Evolutionary conservation across 2,329 filamentous ascomycete species (phyloP).

Genomic region (Cercospora zeae-maydis): DNA sequence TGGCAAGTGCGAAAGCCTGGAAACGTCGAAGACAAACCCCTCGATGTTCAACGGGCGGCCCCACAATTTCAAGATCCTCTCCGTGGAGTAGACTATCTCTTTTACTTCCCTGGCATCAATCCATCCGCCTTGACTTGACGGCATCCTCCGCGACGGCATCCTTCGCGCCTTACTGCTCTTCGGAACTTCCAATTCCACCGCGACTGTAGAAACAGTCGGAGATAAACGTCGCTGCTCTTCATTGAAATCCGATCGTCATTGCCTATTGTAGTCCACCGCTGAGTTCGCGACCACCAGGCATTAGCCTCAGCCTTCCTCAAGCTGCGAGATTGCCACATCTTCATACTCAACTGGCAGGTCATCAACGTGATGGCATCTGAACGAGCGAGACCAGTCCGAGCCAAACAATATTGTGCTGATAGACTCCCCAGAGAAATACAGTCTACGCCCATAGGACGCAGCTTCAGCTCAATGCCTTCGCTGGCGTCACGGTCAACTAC

Average conservation of each 20-base stretch:
- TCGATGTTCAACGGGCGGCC: not conserved
- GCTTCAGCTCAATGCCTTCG: not conserved
- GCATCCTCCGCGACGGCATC: not conserved
- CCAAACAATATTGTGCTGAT: not conserved
- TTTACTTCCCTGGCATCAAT: not conserved
- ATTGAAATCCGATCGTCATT: no score
- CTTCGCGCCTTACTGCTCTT: not conserved
- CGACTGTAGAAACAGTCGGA: no score
- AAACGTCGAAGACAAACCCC: not conserved
- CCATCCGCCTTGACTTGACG: not conserved
- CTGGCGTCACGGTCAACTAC: constrained; percentile 4
- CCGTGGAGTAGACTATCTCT: no score
- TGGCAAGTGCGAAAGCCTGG: not conserved
- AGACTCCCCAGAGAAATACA: not conserved
- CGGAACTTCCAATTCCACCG: no score
- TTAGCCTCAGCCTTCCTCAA: not conserved
- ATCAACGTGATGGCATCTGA: not conserved
- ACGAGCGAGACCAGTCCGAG: not conserved
- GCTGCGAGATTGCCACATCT: not conserved
- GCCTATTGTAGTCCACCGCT: no score
- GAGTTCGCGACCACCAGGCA: not conserved
- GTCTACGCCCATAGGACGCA: not conserved
- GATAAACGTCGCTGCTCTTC: no score
- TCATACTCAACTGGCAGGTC: not conserved
- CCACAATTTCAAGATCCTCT: not conserved